Percentiles rank a stretch among this genome's conserved stretches.
These are phyloP conservation scores for Vigna radiata DNA, from an alignment of 306 rosid genomes.

Conservation along the genomic window DNA sequence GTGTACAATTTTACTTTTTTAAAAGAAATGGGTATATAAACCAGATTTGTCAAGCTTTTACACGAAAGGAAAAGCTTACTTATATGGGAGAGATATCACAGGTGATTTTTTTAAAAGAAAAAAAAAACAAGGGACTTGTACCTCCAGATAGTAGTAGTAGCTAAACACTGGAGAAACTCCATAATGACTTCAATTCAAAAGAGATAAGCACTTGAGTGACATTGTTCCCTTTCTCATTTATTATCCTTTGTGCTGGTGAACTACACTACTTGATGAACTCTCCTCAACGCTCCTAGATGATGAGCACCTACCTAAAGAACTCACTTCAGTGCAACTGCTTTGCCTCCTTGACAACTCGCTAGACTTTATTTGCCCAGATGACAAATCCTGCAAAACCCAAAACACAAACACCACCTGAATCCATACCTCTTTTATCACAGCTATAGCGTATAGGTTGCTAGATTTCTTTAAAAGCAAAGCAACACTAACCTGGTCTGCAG, in stretches of 20 bases:
- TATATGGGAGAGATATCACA: slow-evolving; percentile 20
- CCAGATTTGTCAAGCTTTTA: slow-evolving; percentile 35
- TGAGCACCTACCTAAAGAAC: slow-evolving; percentile 75
- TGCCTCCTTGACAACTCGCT: slow-evolving; percentile 57
- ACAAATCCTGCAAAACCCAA: slow-evolving; percentile 61
- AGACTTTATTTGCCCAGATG: slow-evolving; percentile 55
- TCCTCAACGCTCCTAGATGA: slow-evolving; percentile 71
- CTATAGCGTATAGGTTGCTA: slow-evolving; percentile 31
- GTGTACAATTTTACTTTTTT: too few species aligned
- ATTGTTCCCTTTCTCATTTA: slow-evolving; percentile 48
- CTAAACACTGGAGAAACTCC: slow-evolving; percentile 22
- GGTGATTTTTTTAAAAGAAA: neutral
- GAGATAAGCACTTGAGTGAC: slow-evolving; percentile 15
- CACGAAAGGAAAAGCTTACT: slow-evolving; percentile 12
- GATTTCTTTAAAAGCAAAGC: slow-evolving; percentile 13
- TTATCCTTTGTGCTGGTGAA: slow-evolving; percentile 52
- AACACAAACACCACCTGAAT: slow-evolving; percentile 16
- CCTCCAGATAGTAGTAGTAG: slow-evolving; percentile 34
- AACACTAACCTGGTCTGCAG: slow-evolving; percentile 72
- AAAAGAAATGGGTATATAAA: too few species aligned
- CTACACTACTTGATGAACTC: slow-evolving; percentile 72
- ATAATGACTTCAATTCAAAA: neutral
- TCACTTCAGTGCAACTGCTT: slow-evolving; percentile 53
- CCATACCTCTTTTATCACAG: slow-evolving; percentile 7
- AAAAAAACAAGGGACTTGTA: neutral